Evolutionary conservation across 108 stramenopile species (phyloP), one percentile per base, ranked within the genome.

Genomic region (Conticribra guillardii): DNA sequence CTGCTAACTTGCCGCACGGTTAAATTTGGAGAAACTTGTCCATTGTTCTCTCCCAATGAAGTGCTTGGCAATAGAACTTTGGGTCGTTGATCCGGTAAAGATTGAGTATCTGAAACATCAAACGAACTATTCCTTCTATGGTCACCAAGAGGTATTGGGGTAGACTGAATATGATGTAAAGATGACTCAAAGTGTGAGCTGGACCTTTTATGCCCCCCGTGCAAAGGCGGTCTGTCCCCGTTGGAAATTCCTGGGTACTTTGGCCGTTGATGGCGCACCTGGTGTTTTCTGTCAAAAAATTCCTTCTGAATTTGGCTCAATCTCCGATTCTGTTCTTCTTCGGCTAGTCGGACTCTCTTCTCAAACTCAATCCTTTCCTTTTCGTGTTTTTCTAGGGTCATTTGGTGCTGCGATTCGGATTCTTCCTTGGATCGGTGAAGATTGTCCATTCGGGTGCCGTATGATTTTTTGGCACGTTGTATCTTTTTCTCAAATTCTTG

Each of bases 351-450:
- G 22, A 89, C 67, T 56, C 94, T 74, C 64, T 96, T 93, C 75
- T 93, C 92, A 71, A 91, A 93, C 54, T 89, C 95, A 9, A 81
- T 79, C 28, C 85, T 71, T 47, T 93, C 92, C 75, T 89, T 93
- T 65, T 96, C 85, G 56, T 93, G 92, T 69, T 91, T 89, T 65
- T 90, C 86, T 2, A 93, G 81, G 37, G 85, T 90, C 80, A 93
- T 96, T 67, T 82, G 79, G 45, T 93, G 95, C 63, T 87, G 90
- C 23, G 84, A 87, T 70, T 95, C 94, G 26, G 84, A 79, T 51
- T 95, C 87, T 45, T 76, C 76, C 65, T 87, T 86, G 8, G 86
- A 86, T 24, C 91, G 77, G 55, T 89, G 85, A 2, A 95, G 82
- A 62, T 85, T 95, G 69, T 92, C 91, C 94, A 95, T 95, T 41